phyloP scores from a whole-genome alignment of 1,139 yeast genomes.

The Geotrichum aggregatum region DNA sequence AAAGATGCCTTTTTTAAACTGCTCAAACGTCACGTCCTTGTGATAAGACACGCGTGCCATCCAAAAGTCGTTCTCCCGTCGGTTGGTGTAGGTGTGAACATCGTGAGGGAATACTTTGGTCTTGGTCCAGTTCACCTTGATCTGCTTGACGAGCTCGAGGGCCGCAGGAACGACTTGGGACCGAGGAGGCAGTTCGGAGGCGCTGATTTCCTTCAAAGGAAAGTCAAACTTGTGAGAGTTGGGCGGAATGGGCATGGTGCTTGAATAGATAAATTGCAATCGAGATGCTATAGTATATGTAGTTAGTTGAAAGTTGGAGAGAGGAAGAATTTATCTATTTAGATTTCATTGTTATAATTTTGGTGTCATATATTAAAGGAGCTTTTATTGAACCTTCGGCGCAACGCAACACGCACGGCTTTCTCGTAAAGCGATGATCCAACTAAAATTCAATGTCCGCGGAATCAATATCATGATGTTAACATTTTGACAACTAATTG shows the following conservation, averaged over 20 bases:
- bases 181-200: slow-evolving; percentile 30
- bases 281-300: too few species aligned
- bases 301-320: neutral
- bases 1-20: slow-evolving; percentile 32
- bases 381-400: too few species aligned
- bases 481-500: too few species aligned
- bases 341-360: neutral
- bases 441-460: too few species aligned
- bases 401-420: too few species aligned
- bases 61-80: slow-evolving; percentile 45
- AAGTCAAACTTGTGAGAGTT: slow-evolving; percentile 24
- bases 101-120: slow-evolving; percentile 26
- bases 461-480: too few species aligned
- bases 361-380: neutral
- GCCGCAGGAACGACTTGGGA: slow-evolving; percentile 28
- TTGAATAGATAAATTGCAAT: too few species aligned
- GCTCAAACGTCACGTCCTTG: slow-evolving; percentile 35
- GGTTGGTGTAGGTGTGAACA: slow-evolving; percentile 42
- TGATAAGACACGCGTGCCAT: slow-evolving; percentile 45
- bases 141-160: slow-evolving; percentile 25
- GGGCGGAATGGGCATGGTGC: slow-evolving; percentile 1
- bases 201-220: slow-evolving; percentile 26
- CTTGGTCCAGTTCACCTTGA: slow-evolving; percentile 28
- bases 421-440: too few species aligned
- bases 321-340: neutral